Evolutionary conservation across 2,329 filamentous ascomycete genomes (phyloP).

Genomic region (Sarocladium oryzae): DNA sequence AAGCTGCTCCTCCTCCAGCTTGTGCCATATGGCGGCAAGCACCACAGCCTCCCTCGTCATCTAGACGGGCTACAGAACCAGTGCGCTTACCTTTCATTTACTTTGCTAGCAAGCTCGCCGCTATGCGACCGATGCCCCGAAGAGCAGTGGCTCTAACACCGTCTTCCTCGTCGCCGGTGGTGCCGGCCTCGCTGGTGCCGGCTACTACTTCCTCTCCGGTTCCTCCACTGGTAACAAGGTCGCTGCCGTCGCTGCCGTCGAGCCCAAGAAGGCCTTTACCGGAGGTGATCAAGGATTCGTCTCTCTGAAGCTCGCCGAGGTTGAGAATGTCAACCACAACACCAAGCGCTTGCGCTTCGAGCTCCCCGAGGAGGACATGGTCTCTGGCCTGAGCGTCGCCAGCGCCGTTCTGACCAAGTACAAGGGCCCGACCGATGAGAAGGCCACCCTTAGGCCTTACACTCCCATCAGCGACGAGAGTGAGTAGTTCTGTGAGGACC

Average conservation of each 20-base stretch:
- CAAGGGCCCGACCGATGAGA: conserved; percentile 75
- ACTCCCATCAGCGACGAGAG: conserved; percentile 85
- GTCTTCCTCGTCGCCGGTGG: conserved; percentile 56
- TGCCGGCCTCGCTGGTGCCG: conserved; percentile 50
- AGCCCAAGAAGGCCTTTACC: conserved; percentile 52
- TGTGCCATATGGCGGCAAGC: background rate
- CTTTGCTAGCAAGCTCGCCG: conserved; percentile 39
- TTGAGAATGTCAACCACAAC: conserved; percentile 84
- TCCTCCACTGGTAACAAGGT: conserved; percentile 49
- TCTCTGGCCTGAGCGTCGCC: conserved; percentile 74
- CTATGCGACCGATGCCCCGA: conserved; percentile 62
- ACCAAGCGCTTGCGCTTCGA: conserved; percentile 89
- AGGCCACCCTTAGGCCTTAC: conserved; percentile 86
- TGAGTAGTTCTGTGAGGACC: conserved; percentile 21
- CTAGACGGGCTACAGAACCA: conserved; percentile 10
- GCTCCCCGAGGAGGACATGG: conserved; percentile 74
- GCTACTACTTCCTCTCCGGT: conserved; percentile 50
- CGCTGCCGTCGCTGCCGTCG: conserved; percentile 33
- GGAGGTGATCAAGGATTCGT: conserved; percentile 89
- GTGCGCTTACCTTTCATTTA: conserved; percentile 12
- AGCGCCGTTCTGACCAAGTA: conserved; percentile 91
- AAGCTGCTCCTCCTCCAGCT: no score
- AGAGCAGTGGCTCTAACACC: conserved; percentile 48
- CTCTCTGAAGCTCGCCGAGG: conserved; percentile 68
- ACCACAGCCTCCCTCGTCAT: conserved; percentile 9